Evolutionary conservation across 2,329 filamentous ascomycete species (phyloP), one percentile per base, ranked within the genome.

Genomic region (Neofusicoccum sp.): DNA sequence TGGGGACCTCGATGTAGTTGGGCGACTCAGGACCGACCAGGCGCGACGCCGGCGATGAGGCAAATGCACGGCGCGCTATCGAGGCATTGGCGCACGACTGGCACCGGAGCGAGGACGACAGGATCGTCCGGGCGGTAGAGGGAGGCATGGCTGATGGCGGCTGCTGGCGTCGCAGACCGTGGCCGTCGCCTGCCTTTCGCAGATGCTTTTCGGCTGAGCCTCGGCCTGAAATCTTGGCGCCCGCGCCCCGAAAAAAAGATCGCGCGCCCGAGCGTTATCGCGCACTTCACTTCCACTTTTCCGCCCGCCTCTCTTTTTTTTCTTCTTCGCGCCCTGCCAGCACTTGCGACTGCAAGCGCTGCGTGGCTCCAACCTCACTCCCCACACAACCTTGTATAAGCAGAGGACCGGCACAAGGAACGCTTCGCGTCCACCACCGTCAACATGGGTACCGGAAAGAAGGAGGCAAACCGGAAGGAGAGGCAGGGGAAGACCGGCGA

Each of bases 371-470:
- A 11, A 28, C 9, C n/a, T 33, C n/a, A 9, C 29, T 36, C 31
- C 31, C 37, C 16, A 16, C 28, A 16, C 22, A 29, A 44, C 8
- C 4, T 22, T 22, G 22, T 22, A 22, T 22, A 22, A 22, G 22
- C 22, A 22, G 22, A 22, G 22, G 36, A 39, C 22, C 22, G n/a
- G 11, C 43, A 28, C n/a, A 28, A 3, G 29, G 37, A 44, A 44
- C 31, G 39, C 36, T 8, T 59, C 43, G 44, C 34, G 61, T 43
- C 34, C 39, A 28, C 67, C 74, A 81, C 36, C 56, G 41, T 67
- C 74, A 81, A 65, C 45, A 97, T 97, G 93, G 93, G 93, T 79
- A 90, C 88, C 71, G 89, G 87, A 72, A 98, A 98, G 85, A 97
- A 97, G 80, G 94, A 98, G 80, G 88, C 87, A 67, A 85, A 82